These are phyloP conservation scores for Pezicula rhizophila DNA, from an alignment of 2,329 filamentous ascomycete genomes.

Conservation along the genomic window DNA sequence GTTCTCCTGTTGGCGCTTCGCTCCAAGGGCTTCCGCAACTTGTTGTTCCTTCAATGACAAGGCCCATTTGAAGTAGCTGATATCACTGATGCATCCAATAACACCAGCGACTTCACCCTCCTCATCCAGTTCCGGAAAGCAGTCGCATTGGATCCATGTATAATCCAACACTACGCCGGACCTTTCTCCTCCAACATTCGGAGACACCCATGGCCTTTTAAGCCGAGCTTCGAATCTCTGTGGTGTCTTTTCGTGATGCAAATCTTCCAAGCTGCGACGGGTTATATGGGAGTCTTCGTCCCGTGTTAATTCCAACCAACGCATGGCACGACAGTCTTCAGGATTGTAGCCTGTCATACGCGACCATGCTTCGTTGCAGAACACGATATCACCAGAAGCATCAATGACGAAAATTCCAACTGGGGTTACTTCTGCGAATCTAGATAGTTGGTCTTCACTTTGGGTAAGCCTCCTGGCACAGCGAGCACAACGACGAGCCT, in stretches of 20 bases:
- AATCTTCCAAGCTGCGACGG: slow-evolving; percentile 52
- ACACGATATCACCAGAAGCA: slow-evolving; percentile 60
- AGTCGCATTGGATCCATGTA: background rate
- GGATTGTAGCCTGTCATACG: slow-evolving; percentile 61
- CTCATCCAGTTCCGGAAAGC: background rate
- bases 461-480: slow-evolving; percentile 19
- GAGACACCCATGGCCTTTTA: slow-evolving; percentile 39
- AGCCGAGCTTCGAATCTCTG: slow-evolving; percentile 68
- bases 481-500: slow-evolving; percentile 62
- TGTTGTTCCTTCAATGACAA: slow-evolving; percentile 72
- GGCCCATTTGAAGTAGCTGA: slow-evolving; percentile 76
- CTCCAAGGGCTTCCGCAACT: slow-evolving; percentile 71
- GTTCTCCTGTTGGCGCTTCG: slow-evolving; percentile 65
- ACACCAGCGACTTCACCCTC: background rate
- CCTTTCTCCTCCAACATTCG: background rate
- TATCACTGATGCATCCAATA: slow-evolving; percentile 42
- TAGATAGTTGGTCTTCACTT: slow-evolving; percentile 25
- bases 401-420: slow-evolving; percentile 80
- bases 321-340: slow-evolving; percentile 50
- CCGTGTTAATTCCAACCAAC: slow-evolving; percentile 65
- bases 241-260: slow-evolving; percentile 55
- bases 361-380: slow-evolving; percentile 74
- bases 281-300: slow-evolving; percentile 55
- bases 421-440: slow-evolving; percentile 77
- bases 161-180: background rate